Evolutionary conservation across 2,329 filamentous ascomycete species (phyloP).

Genomic region (Thyridium curvatum): DNA sequence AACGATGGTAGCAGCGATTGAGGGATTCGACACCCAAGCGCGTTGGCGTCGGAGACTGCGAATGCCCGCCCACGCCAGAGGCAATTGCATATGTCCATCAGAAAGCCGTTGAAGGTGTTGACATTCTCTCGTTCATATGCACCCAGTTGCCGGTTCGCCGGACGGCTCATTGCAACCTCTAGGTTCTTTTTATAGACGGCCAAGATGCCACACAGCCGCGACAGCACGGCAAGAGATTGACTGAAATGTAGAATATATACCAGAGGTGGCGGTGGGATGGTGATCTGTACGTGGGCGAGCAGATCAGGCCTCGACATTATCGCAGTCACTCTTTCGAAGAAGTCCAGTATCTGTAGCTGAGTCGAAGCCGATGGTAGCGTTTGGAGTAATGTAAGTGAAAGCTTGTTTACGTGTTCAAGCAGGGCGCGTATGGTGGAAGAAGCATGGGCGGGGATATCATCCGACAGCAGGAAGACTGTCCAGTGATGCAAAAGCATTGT

Average conservation of each 20-base stretch:
- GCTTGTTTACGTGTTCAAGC: conserved; percentile 42
- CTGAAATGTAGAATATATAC: conserved; percentile 68
- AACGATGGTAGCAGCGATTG: conserved; percentile 36
- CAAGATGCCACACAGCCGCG: conserved; percentile 63
- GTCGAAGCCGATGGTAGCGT: conserved; percentile 33
- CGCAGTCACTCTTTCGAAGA: conserved; percentile 58
- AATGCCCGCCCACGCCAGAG: conserved; percentile 74
- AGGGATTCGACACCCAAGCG: conserved; percentile 47
- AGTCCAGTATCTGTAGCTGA: conserved; percentile 57
- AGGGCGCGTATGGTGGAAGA: conserved; percentile 33
- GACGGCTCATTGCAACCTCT: conserved; percentile 49
- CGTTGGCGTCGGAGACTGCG: conserved; percentile 55
- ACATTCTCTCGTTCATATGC: conserved; percentile 55
- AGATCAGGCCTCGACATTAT: conserved; percentile 46
- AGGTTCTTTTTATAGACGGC: conserved; percentile 69
- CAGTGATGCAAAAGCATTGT: conserved; percentile 58
- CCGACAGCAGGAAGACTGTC: conserved; percentile 37
- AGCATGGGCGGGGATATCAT: conserved; percentile 22
- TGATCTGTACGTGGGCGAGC: conserved; percentile 53
- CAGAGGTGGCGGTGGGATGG: conserved; percentile 60
- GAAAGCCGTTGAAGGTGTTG: conserved; percentile 70
- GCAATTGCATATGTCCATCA: conserved; percentile 84
- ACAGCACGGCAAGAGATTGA: conserved; percentile 54
- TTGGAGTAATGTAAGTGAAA: conserved; percentile 56
- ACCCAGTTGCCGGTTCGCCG: conserved; percentile 16